phyloP scores from a whole-genome alignment of 768 basidiomycete species.

The Butyriboletus loyo region DNA sequence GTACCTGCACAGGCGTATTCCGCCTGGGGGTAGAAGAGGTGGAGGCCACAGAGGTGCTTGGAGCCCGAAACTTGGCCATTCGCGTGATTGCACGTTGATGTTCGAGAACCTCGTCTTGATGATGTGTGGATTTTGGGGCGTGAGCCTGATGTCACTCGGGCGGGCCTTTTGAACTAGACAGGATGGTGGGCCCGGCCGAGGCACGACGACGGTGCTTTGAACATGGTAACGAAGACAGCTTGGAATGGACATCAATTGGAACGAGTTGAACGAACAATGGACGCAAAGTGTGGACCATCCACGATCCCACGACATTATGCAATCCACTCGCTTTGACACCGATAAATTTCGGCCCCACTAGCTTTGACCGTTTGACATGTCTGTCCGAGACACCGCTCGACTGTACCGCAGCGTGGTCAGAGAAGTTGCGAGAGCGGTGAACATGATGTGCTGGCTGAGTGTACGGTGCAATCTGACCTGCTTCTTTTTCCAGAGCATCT shows the following conservation, averaged over 20 bases:
- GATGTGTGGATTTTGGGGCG: neutral
- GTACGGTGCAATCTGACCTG: neutral
- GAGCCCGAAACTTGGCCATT: slow-evolving; percentile 19
- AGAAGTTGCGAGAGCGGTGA: slow-evolving; percentile 30
- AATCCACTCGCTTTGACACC: slow-evolving; percentile 9
- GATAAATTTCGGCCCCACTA: neutral
- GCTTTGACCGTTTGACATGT: slow-evolving; percentile 31
- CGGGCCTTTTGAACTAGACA: slow-evolving; percentile 18
- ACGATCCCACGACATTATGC: slow-evolving; percentile 15
- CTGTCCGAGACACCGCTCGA: slow-evolving; percentile 10
- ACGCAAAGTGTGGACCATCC: slow-evolving; percentile 2
- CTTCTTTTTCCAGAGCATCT: slow-evolving; percentile 34
- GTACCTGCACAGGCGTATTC: slow-evolving; percentile 7
- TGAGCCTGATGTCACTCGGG: neutral
- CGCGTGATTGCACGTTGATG: neutral
- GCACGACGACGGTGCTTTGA: slow-evolving; percentile 10
- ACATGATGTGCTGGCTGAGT: neutral
- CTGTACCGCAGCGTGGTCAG: slow-evolving; percentile 31
- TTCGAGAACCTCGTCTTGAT: neutral
- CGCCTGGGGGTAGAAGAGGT: neutral
- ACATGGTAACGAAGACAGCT: slow-evolving; percentile 1
- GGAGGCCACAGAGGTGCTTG: slow-evolving; percentile 17
- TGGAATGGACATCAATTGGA: slow-evolving; percentile 7
- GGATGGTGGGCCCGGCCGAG: neutral
- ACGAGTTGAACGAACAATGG: slow-evolving; percentile 22